Percentiles rank a stretch among this genome's conserved stretches.
Evolutionary conservation across 2,329 filamentous ascomycete species (phyloP).

Genomic region (Microascus cirrosus): DNA sequence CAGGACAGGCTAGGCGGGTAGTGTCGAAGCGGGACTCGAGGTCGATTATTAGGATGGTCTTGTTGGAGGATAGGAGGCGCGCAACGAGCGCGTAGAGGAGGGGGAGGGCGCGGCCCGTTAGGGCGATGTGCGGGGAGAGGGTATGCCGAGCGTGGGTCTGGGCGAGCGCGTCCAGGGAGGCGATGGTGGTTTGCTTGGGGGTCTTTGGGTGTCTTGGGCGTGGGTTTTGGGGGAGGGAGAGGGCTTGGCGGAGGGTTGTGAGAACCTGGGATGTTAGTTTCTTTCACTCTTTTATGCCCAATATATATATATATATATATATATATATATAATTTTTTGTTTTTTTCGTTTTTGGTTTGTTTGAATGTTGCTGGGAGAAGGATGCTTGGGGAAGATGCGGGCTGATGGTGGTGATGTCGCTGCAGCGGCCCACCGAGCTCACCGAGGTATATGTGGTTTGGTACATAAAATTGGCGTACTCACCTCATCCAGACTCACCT

Average conservation of each 20-base stretch:
- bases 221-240: constrained; percentile 7
- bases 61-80: constrained; percentile 27
- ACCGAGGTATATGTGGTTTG: not conserved
- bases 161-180: constrained; percentile 33
- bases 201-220: constrained; percentile 5
- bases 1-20: constrained; percentile 26
- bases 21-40: constrained; percentile 43
- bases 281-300: constrained; percentile 4
- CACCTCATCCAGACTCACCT: constrained; percentile 49
- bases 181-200: constrained; percentile 25
- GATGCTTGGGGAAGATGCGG: too few relatives aligned
- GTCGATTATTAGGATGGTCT: constrained; percentile 44
- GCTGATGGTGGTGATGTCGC: not conserved
- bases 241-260: constrained; percentile 13
- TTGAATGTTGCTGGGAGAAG: too few relatives aligned
- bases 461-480: constrained; percentile 11
- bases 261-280: constrained; percentile 12
- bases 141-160: constrained; percentile 35
- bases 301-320: too few relatives aligned
- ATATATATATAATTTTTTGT: too few relatives aligned
- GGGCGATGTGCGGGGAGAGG: constrained; percentile 31
- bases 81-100: constrained; percentile 46
- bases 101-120: constrained; percentile 41
- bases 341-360: too few relatives aligned
- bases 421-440: not conserved